These are phyloP conservation scores for Hansenula lynferdii DNA, from an alignment of 1,139 yeast genomes.

Conservation along the genomic window DNA sequence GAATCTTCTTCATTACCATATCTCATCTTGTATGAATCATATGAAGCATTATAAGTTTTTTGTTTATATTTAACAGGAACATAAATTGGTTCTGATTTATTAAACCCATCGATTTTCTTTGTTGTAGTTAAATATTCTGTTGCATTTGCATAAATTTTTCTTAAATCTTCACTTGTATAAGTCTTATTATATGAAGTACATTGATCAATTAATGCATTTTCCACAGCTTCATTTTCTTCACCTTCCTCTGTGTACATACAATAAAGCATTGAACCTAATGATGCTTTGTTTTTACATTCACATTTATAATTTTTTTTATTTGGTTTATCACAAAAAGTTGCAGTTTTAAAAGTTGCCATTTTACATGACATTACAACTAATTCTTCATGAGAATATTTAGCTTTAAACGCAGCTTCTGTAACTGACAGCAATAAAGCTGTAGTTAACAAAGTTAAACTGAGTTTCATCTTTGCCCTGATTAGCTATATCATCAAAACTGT, in stretches of 20 bases:
- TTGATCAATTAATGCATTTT: conserved; percentile 7
- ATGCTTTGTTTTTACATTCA: conserved; percentile 13
- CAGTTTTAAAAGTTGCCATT: conserved; percentile 11
- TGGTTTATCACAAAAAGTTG: conserved; percentile 12
- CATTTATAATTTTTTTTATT: conserved; percentile 2
- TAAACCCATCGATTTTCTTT: conserved; percentile 23
- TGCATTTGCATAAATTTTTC: conserved; percentile 34
- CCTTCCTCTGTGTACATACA: conserved; percentile 14
- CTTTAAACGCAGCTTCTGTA: not conserved
- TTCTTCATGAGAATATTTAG: conserved; percentile 3
- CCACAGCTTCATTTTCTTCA: conserved; percentile 4
- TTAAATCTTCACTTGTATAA: conserved; percentile 28
- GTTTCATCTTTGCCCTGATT: not conserved
- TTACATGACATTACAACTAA: conserved; percentile 17
- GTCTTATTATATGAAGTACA: conserved; percentile 7
- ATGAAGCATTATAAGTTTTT: conserved; percentile 29
- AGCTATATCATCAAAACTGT: not conserved
- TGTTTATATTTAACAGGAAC: conserved; percentile 23
- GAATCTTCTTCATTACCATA: conserved; percentile 35
- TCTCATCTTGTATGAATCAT: conserved; percentile 26
- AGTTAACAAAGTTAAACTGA: not conserved
- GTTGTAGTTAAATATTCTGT: conserved; percentile 26
- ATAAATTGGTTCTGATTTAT: conserved; percentile 19
- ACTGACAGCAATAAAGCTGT: not conserved
- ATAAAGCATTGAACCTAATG: conserved; percentile 15